Conservation (phyloP, 2,329 filamentous ascomycete species). For the Cordyceps tenuipes region DNA sequence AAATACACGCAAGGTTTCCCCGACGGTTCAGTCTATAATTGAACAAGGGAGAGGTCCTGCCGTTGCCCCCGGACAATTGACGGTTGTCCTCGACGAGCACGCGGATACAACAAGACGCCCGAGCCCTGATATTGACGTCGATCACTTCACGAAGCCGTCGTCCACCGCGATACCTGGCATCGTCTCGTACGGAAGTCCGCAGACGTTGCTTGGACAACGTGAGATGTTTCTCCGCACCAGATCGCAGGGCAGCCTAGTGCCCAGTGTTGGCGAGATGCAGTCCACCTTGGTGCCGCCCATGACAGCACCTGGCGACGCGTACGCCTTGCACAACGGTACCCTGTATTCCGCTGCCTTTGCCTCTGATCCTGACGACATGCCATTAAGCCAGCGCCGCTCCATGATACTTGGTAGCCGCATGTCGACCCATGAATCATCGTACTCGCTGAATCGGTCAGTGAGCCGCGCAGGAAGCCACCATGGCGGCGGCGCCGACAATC, state of each 20-base stretch:
- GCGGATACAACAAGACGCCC: constrained; percentile 5
- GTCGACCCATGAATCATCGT: constrained; percentile 16
- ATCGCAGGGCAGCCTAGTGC: constrained; percentile 34
- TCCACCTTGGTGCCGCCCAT: constrained; percentile 14
- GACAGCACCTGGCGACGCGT: constrained; percentile 32
- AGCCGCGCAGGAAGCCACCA: constrained; percentile 13
- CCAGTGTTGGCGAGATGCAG: constrained; percentile 19
- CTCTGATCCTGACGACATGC: constrained; percentile 57
- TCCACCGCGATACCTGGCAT: constrained; percentile 33
- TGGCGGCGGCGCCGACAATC: constrained; percentile 24
- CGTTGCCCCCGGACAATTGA: constrained; percentile 4
- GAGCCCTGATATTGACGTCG: neutral
- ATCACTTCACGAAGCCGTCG: constrained; percentile 4
- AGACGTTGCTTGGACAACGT: constrained; percentile 48
- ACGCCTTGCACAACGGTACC: constrained; percentile 31
- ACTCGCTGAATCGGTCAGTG: constrained; percentile 1
- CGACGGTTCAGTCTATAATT: constrained; percentile 32
- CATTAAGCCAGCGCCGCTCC: constrained; percentile 58
- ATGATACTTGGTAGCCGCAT: constrained; percentile 46
- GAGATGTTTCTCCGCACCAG: constrained; percentile 47
- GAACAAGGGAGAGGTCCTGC: constrained; percentile 28
- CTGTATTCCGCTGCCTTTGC: constrained; percentile 22
- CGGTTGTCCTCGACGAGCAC: constrained; percentile 18
- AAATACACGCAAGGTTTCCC: constrained; percentile 20
- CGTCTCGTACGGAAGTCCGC: constrained; percentile 42